Base-by-base conservation (phyloP, 306 rosid genomes). In the Psophocarpus tetragonolobus region DNA sequence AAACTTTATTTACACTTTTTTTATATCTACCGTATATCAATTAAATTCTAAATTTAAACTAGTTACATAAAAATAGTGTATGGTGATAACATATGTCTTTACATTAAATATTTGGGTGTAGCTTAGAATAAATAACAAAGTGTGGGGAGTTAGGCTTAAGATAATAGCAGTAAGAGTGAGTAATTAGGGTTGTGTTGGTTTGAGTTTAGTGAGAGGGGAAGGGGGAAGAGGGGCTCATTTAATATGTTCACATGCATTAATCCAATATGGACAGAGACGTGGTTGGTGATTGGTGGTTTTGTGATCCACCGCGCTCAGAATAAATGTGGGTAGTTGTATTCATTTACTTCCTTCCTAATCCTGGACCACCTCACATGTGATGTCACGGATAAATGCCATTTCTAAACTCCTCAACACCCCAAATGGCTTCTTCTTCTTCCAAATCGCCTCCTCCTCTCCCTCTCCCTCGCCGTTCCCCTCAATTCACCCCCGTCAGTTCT, bases 391-490 rank as follows among this genome's bases (percentile, higher is more conserved):
- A 70, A 20, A 83, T 18, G 2, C 65, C 2, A 36, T 57, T 20
- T 61, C 50, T 8, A 4, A 21, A 30, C 13, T 56, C 6, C 12
- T 6, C 2, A 9, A 1, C 0, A 68, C 51, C 63, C 18, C 17
- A 1, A 6, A 84, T 84, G 88, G 78, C 85, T 67, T 30, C 80
- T 63, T 63, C 85, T 23, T 78, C 83, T 0, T 54, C 84, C 73
- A 81, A 78, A 74, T 85, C 88, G 2, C 83, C 88, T 3, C 85
- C 88, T 77, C 30, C 30, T 6, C 36, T 68, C 21, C 57, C 83
- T 41, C n/a, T n/a, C n/a, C 68, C 88, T 38, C 85, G 88, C 66
- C 88, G 68, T 18, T 85, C 88, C 41, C 88, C 88, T 0, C 88
- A 85, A 1, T 85, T 85, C 82, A 85, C 88, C 7, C 86, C 88